A percentile compares a stretch with the other conserved stretches of the same genome.
Conservation (phyloP, 306 rosid species). For the Cicer pinnatifidum region DNA sequence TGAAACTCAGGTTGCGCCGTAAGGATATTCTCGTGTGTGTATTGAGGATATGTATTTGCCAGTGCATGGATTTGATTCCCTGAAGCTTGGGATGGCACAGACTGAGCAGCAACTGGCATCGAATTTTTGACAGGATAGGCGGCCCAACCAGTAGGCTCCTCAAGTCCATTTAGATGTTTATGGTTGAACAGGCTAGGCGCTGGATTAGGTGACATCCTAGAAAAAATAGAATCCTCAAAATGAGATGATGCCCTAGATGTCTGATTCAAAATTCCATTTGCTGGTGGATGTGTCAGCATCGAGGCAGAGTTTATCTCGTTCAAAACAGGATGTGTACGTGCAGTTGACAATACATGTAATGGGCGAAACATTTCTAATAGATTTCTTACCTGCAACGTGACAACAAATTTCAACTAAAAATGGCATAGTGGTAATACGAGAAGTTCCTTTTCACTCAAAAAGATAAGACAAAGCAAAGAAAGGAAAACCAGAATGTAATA, state of each 20-base stretch:
- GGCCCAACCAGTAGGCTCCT: slow-evolving; percentile 31
- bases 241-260: slow-evolving; percentile 23
- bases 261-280: slow-evolving; percentile 34
- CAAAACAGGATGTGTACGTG: slow-evolving; percentile 35
- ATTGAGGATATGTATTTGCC: slow-evolving; percentile 30
- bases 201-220: slow-evolving; percentile 39
- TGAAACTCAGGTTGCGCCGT: slow-evolving; percentile 29
- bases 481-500: not conserved
- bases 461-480: not conserved
- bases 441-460: slow-evolving; percentile 3
- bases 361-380: slow-evolving; percentile 51
- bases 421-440: not conserved
- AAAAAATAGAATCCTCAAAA: slow-evolving; percentile 15
- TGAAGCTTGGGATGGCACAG: slow-evolving; percentile 42
- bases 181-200: slow-evolving; percentile 37
- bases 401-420: slow-evolving; percentile 36
- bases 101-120: slow-evolving; percentile 35
- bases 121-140: slow-evolving; percentile 12
- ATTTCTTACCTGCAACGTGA: slow-evolving; percentile 50
- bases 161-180: slow-evolving; percentile 26
- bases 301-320: slow-evolving; percentile 10
- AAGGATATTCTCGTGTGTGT: slow-evolving; percentile 19
- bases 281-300: slow-evolving; percentile 5
- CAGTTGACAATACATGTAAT: slow-evolving; percentile 26
- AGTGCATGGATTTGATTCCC: slow-evolving; percentile 39